These are phyloP conservation scores for Withania somnifera DNA, from an alignment of 305 asterid species.

Conservation along the genomic window DNA sequence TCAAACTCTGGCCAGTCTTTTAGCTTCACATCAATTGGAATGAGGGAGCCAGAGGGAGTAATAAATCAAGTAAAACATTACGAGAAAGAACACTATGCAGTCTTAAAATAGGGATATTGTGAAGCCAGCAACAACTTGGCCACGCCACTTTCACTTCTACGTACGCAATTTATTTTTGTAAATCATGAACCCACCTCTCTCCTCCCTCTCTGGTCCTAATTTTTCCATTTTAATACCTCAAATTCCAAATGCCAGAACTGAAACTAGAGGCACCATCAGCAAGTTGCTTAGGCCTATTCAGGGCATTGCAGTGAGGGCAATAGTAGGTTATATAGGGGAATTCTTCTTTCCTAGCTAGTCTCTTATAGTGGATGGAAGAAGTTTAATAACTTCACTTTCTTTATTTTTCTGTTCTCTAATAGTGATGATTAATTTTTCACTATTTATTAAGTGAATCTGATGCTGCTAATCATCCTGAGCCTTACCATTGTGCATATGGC, in stretches of 20 bases:
- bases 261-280: constrained; percentile 27
- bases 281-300: constrained; percentile 48
- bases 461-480: background rate
- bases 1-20: too few relatives aligned
- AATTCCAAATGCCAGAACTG: constrained; percentile 6
- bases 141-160: background rate
- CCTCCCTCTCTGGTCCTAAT: background rate
- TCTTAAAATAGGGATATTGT: background rate
- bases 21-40: too few relatives aligned
- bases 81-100: too few relatives aligned
- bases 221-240: background rate
- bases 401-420: background rate
- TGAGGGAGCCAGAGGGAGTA: too few relatives aligned
- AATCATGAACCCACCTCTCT: background rate
- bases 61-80: too few relatives aligned
- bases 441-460: background rate
- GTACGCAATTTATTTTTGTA: background rate
- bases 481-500: constrained; percentile 84
- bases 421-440: background rate
- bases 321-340: constrained; percentile 65
- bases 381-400: background rate
- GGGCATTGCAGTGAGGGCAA: constrained; percentile 82
- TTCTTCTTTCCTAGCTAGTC: constrained; percentile 88
- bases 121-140: background rate
- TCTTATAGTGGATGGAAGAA: background rate